Conservation (phyloP, 805 yeast species). For the Myxozyma vanderwaltii region DNA sequence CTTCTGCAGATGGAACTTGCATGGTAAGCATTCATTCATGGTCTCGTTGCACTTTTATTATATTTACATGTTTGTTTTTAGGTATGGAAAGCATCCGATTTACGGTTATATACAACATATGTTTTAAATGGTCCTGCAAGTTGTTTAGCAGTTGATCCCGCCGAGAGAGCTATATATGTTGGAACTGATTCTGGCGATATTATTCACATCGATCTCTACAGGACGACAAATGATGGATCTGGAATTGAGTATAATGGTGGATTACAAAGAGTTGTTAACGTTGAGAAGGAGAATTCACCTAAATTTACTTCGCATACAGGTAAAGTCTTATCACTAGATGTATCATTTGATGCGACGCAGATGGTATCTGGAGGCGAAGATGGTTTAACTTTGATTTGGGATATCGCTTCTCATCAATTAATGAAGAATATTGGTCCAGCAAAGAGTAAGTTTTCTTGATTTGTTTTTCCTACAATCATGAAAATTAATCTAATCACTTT, state of each 20-base stretch:
- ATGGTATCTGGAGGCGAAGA: slow-evolving; percentile 70
- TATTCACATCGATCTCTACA: slow-evolving; percentile 55
- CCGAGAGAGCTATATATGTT: slow-evolving; percentile 70
- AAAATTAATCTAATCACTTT: not conserved
- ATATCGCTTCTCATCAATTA: slow-evolving; percentile 49
- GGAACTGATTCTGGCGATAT: slow-evolving; percentile 50
- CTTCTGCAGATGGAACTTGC: slow-evolving; percentile 58
- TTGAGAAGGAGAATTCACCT: slow-evolving; percentile 30
- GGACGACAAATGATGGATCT: slow-evolving; percentile 44
- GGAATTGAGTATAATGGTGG: slow-evolving; percentile 65
- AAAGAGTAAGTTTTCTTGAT: slow-evolving; percentile 32
- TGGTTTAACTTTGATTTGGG: slow-evolving; percentile 72
- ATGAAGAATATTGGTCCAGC: slow-evolving; percentile 36
- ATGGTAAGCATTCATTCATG: slow-evolving; percentile 48
- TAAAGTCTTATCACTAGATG: slow-evolving; percentile 54
- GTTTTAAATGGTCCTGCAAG: slow-evolving; percentile 63
- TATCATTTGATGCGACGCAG: slow-evolving; percentile 74
- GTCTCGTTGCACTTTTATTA: not conserved
- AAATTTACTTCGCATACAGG: slow-evolving; percentile 36
- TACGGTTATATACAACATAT: slow-evolving; percentile 64
- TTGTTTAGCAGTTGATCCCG: slow-evolving; percentile 70
- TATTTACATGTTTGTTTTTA: slow-evolving; percentile 46
- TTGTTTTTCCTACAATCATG: not conserved
- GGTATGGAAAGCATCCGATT: slow-evolving; percentile 58
- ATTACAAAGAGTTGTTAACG: slow-evolving; percentile 52